Evolutionary conservation across 2,329 filamentous ascomycete species (phyloP).

Genomic region (Zymoseptoria passerinii): DNA sequence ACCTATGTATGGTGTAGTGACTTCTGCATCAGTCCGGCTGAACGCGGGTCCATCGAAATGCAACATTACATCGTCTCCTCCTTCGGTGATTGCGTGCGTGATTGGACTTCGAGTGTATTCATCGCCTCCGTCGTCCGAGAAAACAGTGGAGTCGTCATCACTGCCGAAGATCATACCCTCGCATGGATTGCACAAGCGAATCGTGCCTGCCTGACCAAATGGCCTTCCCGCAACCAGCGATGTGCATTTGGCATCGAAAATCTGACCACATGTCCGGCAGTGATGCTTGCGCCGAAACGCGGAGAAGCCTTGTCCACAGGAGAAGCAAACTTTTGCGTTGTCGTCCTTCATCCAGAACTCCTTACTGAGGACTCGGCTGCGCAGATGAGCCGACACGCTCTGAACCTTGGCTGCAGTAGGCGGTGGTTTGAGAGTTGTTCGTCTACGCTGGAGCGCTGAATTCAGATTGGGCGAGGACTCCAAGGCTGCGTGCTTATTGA

Average conservation of each 20-base stretch:
- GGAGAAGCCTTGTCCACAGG: constrained; percentile 81
- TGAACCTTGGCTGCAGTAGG: constrained; percentile 5
- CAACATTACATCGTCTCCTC: constrained; percentile 8
- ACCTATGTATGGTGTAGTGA: constrained; percentile 53
- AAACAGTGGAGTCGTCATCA: constrained; percentile 77
- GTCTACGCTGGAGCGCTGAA: constrained; percentile 19
- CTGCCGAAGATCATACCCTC: constrained; percentile 84
- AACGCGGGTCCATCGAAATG: constrained; percentile 18
- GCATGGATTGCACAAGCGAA: constrained; percentile 89
- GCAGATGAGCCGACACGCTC: constrained; percentile 51
- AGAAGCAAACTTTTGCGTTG: constrained; percentile 93
- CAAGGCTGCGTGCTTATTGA: constrained; percentile 5
- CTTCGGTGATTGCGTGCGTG: constrained; percentile 6
- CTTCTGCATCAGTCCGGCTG: constrained; percentile 23
- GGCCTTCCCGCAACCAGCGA: constrained; percentile 78
- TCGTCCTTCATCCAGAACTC: constrained; percentile 97
- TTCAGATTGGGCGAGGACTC: constrained; percentile 25
- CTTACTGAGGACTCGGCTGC: constrained; percentile 80
- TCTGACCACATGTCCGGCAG: constrained; percentile 92
- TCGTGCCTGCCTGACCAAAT: constrained; percentile 75
- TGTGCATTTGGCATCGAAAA: constrained; percentile 95
- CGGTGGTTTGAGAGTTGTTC: constrained; percentile 16
- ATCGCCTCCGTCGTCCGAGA: constrained; percentile 58
- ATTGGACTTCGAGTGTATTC: constrained; percentile 21
- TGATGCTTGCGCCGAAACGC: constrained; percentile 95